Evolutionary conservation across 352 stramenopile species (phyloP), one percentile per base, ranked within the genome.

Genomic region (Stramenopiles sp.): DNA sequence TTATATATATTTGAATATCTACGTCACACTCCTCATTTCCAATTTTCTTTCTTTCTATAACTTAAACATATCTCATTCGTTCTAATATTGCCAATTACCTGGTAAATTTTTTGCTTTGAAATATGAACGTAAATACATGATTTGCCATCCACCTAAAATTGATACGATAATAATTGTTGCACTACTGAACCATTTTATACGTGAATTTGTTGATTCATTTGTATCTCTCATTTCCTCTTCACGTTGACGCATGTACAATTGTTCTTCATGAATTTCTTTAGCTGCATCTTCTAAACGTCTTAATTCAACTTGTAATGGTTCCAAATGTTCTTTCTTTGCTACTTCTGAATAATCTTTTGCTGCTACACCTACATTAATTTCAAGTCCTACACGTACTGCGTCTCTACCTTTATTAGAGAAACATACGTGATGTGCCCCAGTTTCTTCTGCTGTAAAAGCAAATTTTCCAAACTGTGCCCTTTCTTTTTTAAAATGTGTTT

Each of bases 51-150:
- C n/a, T n/a, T n/a, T n/a, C n/a, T n/a, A n/a, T n/a, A n/a, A n/a
- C n/a, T n/a, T n/a, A n/a, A n/a, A n/a, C n/a, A n/a, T n/a, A n/a
- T n/a, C n/a, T n/a, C n/a, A n/a, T n/a, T n/a, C n/a, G n/a, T n/a
- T n/a, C n/a, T n/a, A n/a, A n/a, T n/a, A n/a, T n/a, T n/a, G n/a
- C n/a, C n/a, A n/a, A n/a, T n/a, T n/a, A n/a, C n/a, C n/a, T n/a
- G n/a, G n/a, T n/a, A 94, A 86, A 83, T 94, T 94, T 83, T 93
- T 93, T 84, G 87, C 91, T 85, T 94, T 94, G 87, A 94, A 94
- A 78, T 94, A 94, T 81, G 91, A 91, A 84, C 93, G 93, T 77
- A 94, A 84, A 83, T 94, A 93, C 81, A 92, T 80, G 63, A 94
- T 89, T 81, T 94, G 90, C 87, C 88, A 94, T 53, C 92, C 84